Evolutionary conservation across 441 rosid genomes (phyloP), one percentile per base, ranked within the genome.

Genomic region (Arabidopsis hybrid): DNA sequence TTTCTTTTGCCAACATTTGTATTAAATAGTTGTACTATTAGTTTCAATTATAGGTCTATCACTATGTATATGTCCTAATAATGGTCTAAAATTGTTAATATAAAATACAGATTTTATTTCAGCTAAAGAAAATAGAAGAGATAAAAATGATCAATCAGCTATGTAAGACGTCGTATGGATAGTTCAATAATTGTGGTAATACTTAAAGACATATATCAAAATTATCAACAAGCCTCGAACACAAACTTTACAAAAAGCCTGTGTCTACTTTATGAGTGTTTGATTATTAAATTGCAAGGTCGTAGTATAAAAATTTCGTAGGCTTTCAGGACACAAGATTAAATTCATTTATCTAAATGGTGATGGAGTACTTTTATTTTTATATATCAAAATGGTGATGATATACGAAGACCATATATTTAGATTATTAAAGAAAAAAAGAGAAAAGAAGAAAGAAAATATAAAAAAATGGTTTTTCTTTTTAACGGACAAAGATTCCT

Each of bases 401-500:
- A 40, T 52, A 34, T 58, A 43, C 31, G 53, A 40, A 68, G 17
- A 42, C 17, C 45, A 31, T 31, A 31, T 31, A 31, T 31, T 31
- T 31, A 31, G 32, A 31, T 31, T 31, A 31, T 31, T 3, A 31
- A 31, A 31, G 26, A 21, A 21, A 21, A 21, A 21, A 21, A 0
- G 26, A 21, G 26, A 21, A 21, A 21, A 21, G 26, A 21, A 21
- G 26, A 21, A 21, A 21, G 26, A 21, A 21, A 21, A 21, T 21
- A 21, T 21, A 31, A 31, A 31, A 31, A 71, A 71, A 52, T 31
- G n/a, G 71, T 64, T 65, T 77, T 71, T 14, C 36, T 71, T 65
- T 74, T 81, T 63, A 45, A 62, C 74, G 85, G 89, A 85, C 86
- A 88, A 84, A 86, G 95, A 89, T 88, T 89, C 91, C 88, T 62